Evolutionary conservation across 73 alveolate genomes (phyloP).

Genomic region (Vitrella brassicaformis): DNA sequence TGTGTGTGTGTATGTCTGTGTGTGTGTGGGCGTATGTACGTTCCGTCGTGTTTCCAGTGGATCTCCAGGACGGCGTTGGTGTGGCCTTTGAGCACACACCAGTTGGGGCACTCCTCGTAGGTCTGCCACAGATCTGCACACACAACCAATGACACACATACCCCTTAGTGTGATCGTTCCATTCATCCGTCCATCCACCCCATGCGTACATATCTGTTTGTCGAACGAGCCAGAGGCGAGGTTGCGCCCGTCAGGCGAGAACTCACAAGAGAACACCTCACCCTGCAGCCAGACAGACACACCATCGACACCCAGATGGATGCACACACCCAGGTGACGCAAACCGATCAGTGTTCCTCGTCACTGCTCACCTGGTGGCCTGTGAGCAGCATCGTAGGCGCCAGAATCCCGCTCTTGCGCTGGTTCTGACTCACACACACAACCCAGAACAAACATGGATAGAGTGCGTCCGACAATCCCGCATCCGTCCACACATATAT

Average conservation of each 20-base stretch:
- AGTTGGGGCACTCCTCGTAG: slow-evolving; percentile 32
- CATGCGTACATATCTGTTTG: slow-evolving; percentile 8
- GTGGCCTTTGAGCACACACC: slow-evolving; percentile 46
- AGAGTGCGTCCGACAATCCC: too few relatives aligned
- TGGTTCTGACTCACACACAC: too few relatives aligned
- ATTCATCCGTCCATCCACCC: too few relatives aligned
- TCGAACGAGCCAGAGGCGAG: slow-evolving; percentile 36
- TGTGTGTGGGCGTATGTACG: background rate
- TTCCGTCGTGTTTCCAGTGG: slow-evolving; percentile 6
- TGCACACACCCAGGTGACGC: too few relatives aligned
- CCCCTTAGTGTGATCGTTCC: background rate
- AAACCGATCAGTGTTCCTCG: too few relatives aligned
- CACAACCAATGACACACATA: background rate
- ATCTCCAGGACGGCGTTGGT: slow-evolving; percentile 57
- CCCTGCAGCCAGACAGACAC: background rate
- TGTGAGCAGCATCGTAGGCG: slow-evolving; percentile 34
- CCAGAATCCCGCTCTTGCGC: slow-evolving; percentile 26
- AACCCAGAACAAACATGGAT: too few relatives aligned
- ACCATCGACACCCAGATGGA: too few relatives aligned
- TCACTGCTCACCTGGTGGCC: slow-evolving; percentile 33
- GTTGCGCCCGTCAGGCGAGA: slow-evolving; percentile 36
- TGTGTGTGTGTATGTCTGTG: too few relatives aligned
- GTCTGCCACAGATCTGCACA: background rate
- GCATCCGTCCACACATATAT: too few relatives aligned
- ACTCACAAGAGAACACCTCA: slow-evolving; percentile 30